These are phyloP conservation scores for Ramaria sp. DNA, from an alignment of 768 basidiomycete species.

Conservation along the genomic window DNA sequence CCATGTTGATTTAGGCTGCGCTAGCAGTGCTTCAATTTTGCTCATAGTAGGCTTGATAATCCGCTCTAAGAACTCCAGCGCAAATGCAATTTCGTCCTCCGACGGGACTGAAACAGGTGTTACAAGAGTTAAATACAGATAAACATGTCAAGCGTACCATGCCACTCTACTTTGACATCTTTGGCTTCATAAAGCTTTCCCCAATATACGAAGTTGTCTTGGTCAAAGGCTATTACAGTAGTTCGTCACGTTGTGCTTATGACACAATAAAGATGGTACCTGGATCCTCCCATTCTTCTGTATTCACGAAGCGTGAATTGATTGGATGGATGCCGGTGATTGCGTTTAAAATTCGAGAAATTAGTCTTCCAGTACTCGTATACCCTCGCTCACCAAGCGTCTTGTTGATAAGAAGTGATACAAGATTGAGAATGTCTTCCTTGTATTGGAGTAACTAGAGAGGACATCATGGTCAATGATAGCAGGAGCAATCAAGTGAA, in stretches of 20 bases:
- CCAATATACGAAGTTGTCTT: conserved; percentile 60
- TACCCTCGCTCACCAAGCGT: conserved; percentile 87
- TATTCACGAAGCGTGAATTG: conserved; percentile 74
- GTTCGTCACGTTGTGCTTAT: neutral
- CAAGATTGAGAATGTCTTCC: conserved; percentile 47
- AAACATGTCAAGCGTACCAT: conserved; percentile 39
- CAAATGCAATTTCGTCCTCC: conserved; percentile 64
- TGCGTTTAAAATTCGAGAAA: conserved; percentile 66
- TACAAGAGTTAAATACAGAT: neutral
- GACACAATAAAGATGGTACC: conserved; percentile 32
- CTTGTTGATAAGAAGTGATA: conserved; percentile 60
- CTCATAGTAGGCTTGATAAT: conserved; percentile 58
- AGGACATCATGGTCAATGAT: neutral
- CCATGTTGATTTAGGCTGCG: conserved; percentile 41
- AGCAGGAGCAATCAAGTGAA: conserved; percentile 6
- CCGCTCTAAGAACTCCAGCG: conserved; percentile 62
- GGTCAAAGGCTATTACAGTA: conserved; percentile 41
- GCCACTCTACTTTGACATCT: conserved; percentile 84
- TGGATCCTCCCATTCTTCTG: conserved; percentile 65
- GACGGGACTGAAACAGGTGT: conserved; percentile 36
- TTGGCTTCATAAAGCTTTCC: conserved; percentile 66
- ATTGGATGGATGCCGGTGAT: conserved; percentile 65
- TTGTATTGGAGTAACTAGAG: conserved; percentile 62
- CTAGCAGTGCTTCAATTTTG: conserved; percentile 54
- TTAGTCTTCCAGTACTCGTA: conserved; percentile 63